A percentile compares a stretch with the other conserved stretches of the same genome.
These are phyloP conservation scores for Lycium ferocissimum DNA, from an alignment of 257 asterid species.

Conservation along the genomic window DNA sequence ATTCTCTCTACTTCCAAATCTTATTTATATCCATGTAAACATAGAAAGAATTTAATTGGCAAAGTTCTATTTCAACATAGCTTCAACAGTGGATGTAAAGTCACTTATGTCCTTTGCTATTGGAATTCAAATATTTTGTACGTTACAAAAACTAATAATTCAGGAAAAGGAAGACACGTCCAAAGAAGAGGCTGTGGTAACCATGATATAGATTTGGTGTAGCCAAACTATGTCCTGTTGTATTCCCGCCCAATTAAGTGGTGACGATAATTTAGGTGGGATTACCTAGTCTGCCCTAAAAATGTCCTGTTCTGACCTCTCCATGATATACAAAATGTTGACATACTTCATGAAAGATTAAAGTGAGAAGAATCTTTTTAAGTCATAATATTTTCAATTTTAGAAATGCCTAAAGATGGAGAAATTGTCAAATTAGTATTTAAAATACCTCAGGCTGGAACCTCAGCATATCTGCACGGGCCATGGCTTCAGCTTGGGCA, in stretches of 20 bases:
- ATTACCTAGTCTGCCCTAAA: not conserved
- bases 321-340: not conserved
- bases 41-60: not conserved
- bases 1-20: not conserved
- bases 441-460: constrained; percentile 91
- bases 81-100: not conserved
- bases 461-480: constrained; percentile 97
- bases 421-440: not conserved
- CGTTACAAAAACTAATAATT: not conserved
- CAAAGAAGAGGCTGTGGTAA: not conserved
- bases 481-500: constrained; percentile 99
- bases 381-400: constrained; percentile 13
- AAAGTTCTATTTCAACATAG: not conserved
- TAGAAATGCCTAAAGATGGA: not conserved
- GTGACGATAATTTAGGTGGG: not conserved
- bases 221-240: not conserved
- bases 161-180: not conserved
- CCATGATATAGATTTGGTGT: not conserved
- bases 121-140: not conserved
- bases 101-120: constrained; percentile 2
- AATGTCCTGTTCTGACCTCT: not conserved
- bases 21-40: not conserved
- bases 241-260: not conserved
- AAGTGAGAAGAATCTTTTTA: not conserved
- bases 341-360: not conserved